Evolutionary conservation across 352 stramenopile species (phyloP).

Genomic region (Thraustochytrium striatum): DNA sequence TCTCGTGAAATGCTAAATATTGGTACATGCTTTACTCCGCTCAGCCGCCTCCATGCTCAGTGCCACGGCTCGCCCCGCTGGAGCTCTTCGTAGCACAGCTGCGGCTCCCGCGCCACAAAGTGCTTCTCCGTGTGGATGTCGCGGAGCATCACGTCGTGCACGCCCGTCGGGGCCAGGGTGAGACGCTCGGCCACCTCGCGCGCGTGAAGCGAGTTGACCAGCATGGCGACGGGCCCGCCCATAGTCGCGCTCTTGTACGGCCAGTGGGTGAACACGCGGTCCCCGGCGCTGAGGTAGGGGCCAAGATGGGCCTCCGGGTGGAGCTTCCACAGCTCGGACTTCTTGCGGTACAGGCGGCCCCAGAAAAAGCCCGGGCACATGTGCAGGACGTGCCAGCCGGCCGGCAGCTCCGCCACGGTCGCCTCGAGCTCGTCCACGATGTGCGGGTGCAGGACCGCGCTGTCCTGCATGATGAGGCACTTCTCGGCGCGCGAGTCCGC

Average conservation of each 20-base stretch:
- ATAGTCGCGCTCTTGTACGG: background rate
- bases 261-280: background rate
- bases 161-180: background rate
- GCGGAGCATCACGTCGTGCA: background rate
- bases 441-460: background rate
- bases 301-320: background rate
- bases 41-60: too few relatives aligned
- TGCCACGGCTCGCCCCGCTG: too few relatives aligned
- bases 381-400: background rate
- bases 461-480: background rate
- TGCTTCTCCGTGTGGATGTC: background rate
- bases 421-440: background rate
- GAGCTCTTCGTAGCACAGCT: background rate
- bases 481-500: background rate
- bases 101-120: background rate
- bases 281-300: background rate
- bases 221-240: background rate
- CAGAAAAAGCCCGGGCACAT: background rate
- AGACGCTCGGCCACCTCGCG: background rate
- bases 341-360: background rate
- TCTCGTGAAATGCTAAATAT: too few relatives aligned
- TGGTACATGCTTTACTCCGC: too few relatives aligned
- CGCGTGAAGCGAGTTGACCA: background rate
- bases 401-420: background rate
- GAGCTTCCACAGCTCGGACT: background rate